Evolutionary conservation across 2,329 filamentous ascomycete genomes (phyloP).

Genomic region (Colletotrichum sidae): DNA sequence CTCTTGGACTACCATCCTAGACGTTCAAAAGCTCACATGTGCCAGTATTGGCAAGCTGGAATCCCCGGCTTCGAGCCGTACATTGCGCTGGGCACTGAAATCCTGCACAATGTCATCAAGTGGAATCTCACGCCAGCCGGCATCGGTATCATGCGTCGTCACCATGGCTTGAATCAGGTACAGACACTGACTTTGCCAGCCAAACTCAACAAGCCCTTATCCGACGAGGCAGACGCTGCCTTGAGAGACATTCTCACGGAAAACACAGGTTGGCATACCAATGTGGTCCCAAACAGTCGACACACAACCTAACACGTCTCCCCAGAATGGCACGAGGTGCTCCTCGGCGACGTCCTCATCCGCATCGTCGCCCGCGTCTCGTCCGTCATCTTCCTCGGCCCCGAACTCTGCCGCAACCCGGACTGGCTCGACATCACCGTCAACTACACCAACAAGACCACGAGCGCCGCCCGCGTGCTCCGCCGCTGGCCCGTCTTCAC

Average conservation of each 20-base stretch:
- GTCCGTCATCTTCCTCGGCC: conserved; percentile 39
- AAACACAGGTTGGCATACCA: conserved; percentile 1
- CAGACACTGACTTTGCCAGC: conserved; percentile 3
- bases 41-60: conserved; percentile 29
- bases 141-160: background rate
- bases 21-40: too few relatives aligned
- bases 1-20: accelerated
- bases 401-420: conserved; percentile 38
- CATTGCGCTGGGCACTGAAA: conserved; percentile 22
- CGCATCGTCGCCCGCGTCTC: conserved; percentile 40
- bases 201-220: conserved; percentile 14
- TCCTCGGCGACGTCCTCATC: conserved; percentile 18
- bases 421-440: conserved; percentile 39
- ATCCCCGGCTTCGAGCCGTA: conserved; percentile 24
- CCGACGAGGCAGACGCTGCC: conserved; percentile 18
- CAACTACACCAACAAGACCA: conserved; percentile 26
- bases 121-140: conserved; percentile 25
- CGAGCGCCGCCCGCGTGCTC: conserved; percentile 26
- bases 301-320: background rate
- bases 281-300: accelerated
- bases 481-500: conserved; percentile 36
- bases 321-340: conserved; percentile 37
- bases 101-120: conserved; percentile 30
- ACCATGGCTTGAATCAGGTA: background rate
- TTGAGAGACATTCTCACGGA: conserved; percentile 19